Conservation (phyloP, 441 rosid species). For the Pelargonium citronellum region DNA sequence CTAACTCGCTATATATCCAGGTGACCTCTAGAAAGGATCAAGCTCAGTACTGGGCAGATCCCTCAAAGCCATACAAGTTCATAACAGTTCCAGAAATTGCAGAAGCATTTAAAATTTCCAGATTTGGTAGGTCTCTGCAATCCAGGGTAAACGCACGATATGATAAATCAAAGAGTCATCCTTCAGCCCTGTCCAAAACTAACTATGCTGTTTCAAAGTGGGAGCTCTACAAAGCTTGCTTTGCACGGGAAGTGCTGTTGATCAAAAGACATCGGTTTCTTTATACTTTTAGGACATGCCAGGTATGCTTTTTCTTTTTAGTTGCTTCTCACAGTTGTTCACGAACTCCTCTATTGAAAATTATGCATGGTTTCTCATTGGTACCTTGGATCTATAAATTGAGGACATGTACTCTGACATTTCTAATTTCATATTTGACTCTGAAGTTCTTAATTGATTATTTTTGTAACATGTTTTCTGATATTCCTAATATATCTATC, state of each 20-base stretch:
- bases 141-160: conserved; percentile 42
- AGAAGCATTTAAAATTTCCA: conserved; percentile 55
- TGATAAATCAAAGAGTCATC: conserved; percentile 48
- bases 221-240: conserved; percentile 67
- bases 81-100: conserved; percentile 65
- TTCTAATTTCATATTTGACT: neutral
- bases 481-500: conserved; percentile 12
- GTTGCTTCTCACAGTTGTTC: neutral
- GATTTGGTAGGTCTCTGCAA: conserved; percentile 47
- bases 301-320: conserved; percentile 40
- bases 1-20: conserved; percentile 35
- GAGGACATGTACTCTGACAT: neutral
- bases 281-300: conserved; percentile 73
- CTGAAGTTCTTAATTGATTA: conserved; percentile 5
- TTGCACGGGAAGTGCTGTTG: conserved; percentile 57
- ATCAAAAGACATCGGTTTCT: conserved; percentile 70
- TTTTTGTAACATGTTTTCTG: conserved; percentile 1
- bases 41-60: conserved; percentile 93
- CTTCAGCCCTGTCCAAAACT: conserved; percentile 59
- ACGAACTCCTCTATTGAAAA: neutral
- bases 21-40: conserved; percentile 92
- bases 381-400: neutral
- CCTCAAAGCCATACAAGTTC: conserved; percentile 58
- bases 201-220: conserved; percentile 61
- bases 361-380: neutral